These are phyloP conservation scores for Echium plantagineum DNA, from an alignment of 257 asterid genomes.

Conservation along the genomic window DNA sequence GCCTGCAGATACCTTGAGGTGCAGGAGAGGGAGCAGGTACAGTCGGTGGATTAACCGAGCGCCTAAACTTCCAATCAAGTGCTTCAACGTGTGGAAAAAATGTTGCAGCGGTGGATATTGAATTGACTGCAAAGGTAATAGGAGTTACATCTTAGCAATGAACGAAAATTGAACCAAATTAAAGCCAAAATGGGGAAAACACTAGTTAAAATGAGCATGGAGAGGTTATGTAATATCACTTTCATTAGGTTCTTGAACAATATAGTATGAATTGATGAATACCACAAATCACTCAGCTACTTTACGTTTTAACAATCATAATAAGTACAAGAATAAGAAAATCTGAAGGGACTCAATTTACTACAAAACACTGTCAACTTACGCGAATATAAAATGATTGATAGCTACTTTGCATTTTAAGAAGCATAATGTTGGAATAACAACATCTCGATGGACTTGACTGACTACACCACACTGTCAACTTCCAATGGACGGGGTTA, in stretches of 20 bases:
- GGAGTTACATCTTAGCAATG: conserved; percentile 3
- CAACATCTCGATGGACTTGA: no score
- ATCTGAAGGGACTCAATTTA: no score
- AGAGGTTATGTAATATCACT: not conserved
- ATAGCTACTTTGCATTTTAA: no score
- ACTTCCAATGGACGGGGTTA: no score
- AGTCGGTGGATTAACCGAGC: conserved; percentile 19
- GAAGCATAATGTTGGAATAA: no score
- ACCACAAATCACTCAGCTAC: no score
- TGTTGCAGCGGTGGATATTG: conserved; percentile 28
- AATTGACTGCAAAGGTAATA: conserved; percentile 33
- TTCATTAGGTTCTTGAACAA: not conserved
- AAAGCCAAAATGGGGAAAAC: not conserved
- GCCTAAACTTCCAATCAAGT: conserved; percentile 27
- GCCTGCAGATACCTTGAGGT: conserved; percentile 39
- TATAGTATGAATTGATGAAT: no score
- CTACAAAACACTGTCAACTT: no score
- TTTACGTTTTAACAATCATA: no score
- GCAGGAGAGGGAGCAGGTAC: conserved; percentile 53
- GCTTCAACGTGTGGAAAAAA: conserved; percentile 26
- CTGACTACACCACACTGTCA: no score
- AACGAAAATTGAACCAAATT: not conserved
- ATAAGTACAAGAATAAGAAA: no score
- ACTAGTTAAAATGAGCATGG: not conserved
- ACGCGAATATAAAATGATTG: no score